These are phyloP conservation scores for Dactylellina drechsleri DNA, from an alignment of 2,329 filamentous ascomycete genomes.

Conservation along the genomic window DNA sequence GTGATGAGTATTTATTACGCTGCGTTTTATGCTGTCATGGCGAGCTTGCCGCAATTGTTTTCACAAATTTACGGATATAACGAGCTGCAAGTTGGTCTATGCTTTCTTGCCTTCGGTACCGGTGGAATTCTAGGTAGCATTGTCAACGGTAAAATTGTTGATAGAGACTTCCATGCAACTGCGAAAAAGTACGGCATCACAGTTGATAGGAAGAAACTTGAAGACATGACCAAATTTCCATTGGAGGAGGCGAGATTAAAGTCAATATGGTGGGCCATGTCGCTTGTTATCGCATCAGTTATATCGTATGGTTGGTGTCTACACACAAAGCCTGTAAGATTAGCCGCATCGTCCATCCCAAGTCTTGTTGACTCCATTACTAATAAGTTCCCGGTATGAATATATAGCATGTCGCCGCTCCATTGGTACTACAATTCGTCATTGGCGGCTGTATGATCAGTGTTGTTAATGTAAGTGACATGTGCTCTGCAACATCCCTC, in stretches of 20 bases:
- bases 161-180: constrained; percentile 78
- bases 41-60: constrained; percentile 39
- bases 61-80: constrained; percentile 65
- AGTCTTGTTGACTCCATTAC: not conserved
- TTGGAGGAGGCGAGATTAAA: constrained; percentile 69
- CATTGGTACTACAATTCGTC: constrained; percentile 69
- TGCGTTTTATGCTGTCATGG: constrained; percentile 56
- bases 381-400: constrained; percentile 2
- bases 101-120: constrained; percentile 38
- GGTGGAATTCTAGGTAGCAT: constrained; percentile 36
- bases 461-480: constrained; percentile 68
- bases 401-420: constrained; percentile 65
- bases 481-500: too few species aligned
- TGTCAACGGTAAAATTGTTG: constrained; percentile 68
- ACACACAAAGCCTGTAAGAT: constrained; percentile 62
- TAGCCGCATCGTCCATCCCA: not conserved
- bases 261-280: constrained; percentile 67
- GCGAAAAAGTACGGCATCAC: constrained; percentile 71
- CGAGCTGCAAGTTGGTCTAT: constrained; percentile 57
- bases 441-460: constrained; percentile 71
- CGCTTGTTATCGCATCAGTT: constrained; percentile 67
- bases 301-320: constrained; percentile 71
- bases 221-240: constrained; percentile 67
- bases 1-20: constrained; percentile 69
- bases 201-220: constrained; percentile 70